These are phyloP conservation scores for Hypholoma fasciculare DNA, from an alignment of 768 basidiomycete genomes.

Conservation along the genomic window DNA sequence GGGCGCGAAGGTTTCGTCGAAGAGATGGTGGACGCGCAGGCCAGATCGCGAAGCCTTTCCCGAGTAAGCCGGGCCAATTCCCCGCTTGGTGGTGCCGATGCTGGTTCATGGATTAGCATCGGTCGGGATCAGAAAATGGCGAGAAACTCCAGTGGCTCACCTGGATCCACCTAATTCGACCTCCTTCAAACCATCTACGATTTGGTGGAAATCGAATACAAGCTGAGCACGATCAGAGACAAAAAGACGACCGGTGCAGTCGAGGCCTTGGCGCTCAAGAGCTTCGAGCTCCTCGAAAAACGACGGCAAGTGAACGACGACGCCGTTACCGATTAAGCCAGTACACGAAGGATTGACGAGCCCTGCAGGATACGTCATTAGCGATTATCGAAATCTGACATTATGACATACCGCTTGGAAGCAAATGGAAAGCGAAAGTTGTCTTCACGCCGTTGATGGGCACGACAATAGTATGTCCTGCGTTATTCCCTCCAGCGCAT, in stretches of 20 bases:
- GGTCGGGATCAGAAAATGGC: background rate
- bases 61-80: slow-evolving; percentile 98
- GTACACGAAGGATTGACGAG: slow-evolving; percentile 84
- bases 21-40: slow-evolving; percentile 94
- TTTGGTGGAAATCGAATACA: slow-evolving; percentile 99
- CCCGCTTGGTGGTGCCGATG: slow-evolving; percentile 97
- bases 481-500: slow-evolving; percentile 98
- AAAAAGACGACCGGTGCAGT: slow-evolving; percentile 82
- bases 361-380: slow-evolving; percentile 40
- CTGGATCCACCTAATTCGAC: slow-evolving; percentile 92
- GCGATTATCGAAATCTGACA: background rate
- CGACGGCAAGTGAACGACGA: slow-evolving; percentile 95
- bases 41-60: slow-evolving; percentile 97
- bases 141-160: slow-evolving; percentile 29
- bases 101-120: slow-evolving; percentile 34
- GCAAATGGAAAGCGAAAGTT: slow-evolving; percentile 92
- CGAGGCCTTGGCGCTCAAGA: slow-evolving; percentile 81
- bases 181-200: slow-evolving; percentile 98
- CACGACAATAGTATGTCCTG: slow-evolving; percentile 96
- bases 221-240: slow-evolving; percentile 96
- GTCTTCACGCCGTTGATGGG: slow-evolving; percentile 70
- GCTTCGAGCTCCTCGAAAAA: slow-evolving; percentile 93
- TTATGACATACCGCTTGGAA: slow-evolving; percentile 77
- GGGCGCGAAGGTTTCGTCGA: slow-evolving; percentile 81
- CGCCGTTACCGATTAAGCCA: slow-evolving; percentile 89